These are phyloP conservation scores for Tricholoma flavovirens DNA, from an alignment of 768 basidiomycete species.

Conservation along the genomic window DNA sequence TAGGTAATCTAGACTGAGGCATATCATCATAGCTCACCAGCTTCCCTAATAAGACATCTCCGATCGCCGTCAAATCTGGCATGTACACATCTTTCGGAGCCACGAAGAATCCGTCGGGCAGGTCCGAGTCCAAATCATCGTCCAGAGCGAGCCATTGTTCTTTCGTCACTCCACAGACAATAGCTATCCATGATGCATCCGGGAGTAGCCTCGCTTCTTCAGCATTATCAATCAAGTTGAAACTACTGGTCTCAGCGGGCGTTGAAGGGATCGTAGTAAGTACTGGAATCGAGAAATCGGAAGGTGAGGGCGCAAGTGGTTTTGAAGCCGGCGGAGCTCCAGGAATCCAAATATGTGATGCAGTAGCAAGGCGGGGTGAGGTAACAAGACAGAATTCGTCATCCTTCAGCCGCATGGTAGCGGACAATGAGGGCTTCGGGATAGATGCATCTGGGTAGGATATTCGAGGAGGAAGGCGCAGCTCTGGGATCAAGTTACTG, in stretches of 20 bases:
- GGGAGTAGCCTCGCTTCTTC: constrained; percentile 45
- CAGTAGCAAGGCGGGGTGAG: constrained; percentile 38
- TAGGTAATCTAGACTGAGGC: not conserved
- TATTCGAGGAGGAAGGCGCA: not conserved
- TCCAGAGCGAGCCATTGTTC: constrained; percentile 39
- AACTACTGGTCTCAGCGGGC: constrained; percentile 16
- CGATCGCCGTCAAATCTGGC: constrained; percentile 72
- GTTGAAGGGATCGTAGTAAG: constrained; percentile 32
- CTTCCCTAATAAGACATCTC: constrained; percentile 74
- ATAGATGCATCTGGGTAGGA: constrained; percentile 2
- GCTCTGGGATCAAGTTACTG: not conserved
- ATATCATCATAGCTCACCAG: constrained; percentile 39
- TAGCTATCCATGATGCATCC: constrained; percentile 67
- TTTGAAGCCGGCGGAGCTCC: constrained; percentile 50
- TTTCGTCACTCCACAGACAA: constrained; percentile 71
- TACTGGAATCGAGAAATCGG: constrained; percentile 10
- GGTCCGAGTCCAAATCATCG: constrained; percentile 26
- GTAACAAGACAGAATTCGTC: constrained; percentile 10
- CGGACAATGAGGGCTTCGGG: constrained; percentile 3
- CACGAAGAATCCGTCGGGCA: constrained; percentile 70
- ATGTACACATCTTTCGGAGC: constrained; percentile 77
- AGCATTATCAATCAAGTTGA: not conserved
- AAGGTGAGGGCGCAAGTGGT: constrained; percentile 8
- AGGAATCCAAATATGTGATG: constrained; percentile 52
- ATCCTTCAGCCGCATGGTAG: constrained; percentile 4